These are phyloP conservation scores for Ploettnerulaceae sp. DNA, from an alignment of 2,329 filamentous ascomycete species.

Conservation along the genomic window DNA sequence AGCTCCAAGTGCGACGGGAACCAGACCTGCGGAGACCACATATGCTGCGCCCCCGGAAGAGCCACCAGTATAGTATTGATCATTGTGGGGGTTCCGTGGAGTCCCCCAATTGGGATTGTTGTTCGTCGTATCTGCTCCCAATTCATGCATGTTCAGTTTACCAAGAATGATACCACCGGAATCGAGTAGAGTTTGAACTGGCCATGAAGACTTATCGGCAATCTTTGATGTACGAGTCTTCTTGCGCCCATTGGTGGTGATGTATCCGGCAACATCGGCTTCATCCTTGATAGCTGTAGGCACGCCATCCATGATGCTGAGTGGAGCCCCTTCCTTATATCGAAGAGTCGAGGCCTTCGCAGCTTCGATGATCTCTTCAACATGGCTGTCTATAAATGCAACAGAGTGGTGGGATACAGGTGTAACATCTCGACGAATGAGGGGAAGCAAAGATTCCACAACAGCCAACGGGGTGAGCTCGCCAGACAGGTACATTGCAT, in stretches of 20 bases:
- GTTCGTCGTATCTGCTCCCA: constrained; percentile 72
- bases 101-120: constrained; percentile 83
- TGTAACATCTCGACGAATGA: constrained; percentile 57
- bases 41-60: constrained; percentile 92
- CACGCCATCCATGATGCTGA: constrained; percentile 73
- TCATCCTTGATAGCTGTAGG: constrained; percentile 85
- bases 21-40: constrained; percentile 62
- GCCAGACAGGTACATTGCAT: constrained; percentile 66
- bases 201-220: constrained; percentile 64
- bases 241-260: constrained; percentile 66
- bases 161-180: constrained; percentile 70
- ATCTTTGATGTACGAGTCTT: constrained; percentile 74
- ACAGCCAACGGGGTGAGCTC: constrained; percentile 68
- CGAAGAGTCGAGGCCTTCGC: constrained; percentile 69
- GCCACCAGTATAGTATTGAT: constrained; percentile 70
- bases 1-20: constrained; percentile 71
- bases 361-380: constrained; percentile 58
- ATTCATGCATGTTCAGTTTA: constrained; percentile 83
- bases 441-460: constrained; percentile 62
- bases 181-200: constrained; percentile 63
- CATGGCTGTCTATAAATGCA: constrained; percentile 66
- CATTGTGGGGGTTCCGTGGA: constrained; percentile 70
- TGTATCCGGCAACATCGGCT: constrained; percentile 67
- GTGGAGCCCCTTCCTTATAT: constrained; percentile 59
- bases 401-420: constrained; percentile 58